These are phyloP conservation scores for Coemansia sp. DNA, from an alignment of 192 early-diverging fungal species.

Conservation along the genomic window DNA sequence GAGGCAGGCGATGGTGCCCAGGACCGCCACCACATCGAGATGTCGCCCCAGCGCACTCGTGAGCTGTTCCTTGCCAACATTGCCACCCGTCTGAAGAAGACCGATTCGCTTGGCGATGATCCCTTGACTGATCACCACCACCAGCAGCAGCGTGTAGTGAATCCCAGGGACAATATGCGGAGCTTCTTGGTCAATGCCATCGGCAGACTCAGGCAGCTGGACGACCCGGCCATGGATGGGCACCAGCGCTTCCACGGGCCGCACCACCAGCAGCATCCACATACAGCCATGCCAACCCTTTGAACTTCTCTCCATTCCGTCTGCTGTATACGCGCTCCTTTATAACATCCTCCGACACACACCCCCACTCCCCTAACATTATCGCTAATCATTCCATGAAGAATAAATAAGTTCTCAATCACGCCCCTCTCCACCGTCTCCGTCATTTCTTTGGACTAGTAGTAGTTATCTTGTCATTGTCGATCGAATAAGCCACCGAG, in stretches of 20 bases:
- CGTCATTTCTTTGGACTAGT: no score
- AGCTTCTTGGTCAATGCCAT: slow-evolving; percentile 25
- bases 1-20: background rate
- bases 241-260: slow-evolving; percentile 14
- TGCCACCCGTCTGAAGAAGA: slow-evolving; percentile 17
- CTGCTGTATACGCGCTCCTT: no score
- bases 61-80: slow-evolving; percentile 30
- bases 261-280: background rate
- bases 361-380: background rate
- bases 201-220: slow-evolving; percentile 21
- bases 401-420: no score
- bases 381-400: no score
- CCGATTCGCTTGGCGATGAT: slow-evolving; percentile 1
- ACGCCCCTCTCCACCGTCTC: no score
- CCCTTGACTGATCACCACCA: background rate
- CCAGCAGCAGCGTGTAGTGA: slow-evolving; percentile 14
- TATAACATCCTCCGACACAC: no score
- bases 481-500: no score
- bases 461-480: no score
- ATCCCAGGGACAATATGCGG: slow-evolving; percentile 43
- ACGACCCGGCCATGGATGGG: slow-evolving; percentile 1
- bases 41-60: slow-evolving; percentile 8
- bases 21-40: background rate
- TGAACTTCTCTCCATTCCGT: no score
- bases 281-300: no score